Percentiles rank a stretch among this genome's conserved stretches.
Conservation (phyloP, 179 eudicot genomes). For the Pouteria campechiana region DNA sequence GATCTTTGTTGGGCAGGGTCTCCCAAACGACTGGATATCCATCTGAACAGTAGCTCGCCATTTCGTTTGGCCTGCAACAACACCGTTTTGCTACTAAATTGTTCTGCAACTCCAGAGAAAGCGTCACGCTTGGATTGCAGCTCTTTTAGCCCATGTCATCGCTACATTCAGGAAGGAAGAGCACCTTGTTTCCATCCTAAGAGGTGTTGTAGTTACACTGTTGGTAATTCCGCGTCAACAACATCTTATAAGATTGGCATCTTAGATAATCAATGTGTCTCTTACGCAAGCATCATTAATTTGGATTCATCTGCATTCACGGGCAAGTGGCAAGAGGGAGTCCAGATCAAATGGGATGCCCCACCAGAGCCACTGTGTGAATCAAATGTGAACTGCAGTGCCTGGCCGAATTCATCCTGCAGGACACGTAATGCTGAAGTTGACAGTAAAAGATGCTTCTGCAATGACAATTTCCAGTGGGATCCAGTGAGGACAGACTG, state of each 20-base stretch:
- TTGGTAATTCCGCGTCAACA: constrained; percentile 39
- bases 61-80: constrained; percentile 33
- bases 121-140: constrained; percentile 35
- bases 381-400: constrained; percentile 15
- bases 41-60: constrained; percentile 25
- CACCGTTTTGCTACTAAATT: constrained; percentile 31
- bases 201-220: constrained; percentile 15
- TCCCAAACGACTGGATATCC: constrained; percentile 23
- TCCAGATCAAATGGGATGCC: constrained; percentile 36
- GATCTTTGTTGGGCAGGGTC: constrained; percentile 14
- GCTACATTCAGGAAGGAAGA: constrained; percentile 21
- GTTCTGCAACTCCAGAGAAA: constrained; percentile 13
- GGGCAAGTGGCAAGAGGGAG: constrained; percentile 31
- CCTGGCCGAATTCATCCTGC: constrained; percentile 23
- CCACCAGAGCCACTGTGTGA: constrained; percentile 39
- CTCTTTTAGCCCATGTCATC: constrained; percentile 15
- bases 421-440: constrained; percentile 11
- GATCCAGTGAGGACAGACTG: too few relatives aligned
- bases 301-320: constrained; percentile 22
- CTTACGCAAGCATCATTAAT: constrained; percentile 34
- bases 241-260: constrained; percentile 32
- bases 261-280: constrained; percentile 19
- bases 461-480: constrained; percentile 38
- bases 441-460: constrained; percentile 35
- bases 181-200: constrained; percentile 3